Conservation (phyloP, 805 yeast species). For the Yamadazyma takamatsuzukensis region DNA sequence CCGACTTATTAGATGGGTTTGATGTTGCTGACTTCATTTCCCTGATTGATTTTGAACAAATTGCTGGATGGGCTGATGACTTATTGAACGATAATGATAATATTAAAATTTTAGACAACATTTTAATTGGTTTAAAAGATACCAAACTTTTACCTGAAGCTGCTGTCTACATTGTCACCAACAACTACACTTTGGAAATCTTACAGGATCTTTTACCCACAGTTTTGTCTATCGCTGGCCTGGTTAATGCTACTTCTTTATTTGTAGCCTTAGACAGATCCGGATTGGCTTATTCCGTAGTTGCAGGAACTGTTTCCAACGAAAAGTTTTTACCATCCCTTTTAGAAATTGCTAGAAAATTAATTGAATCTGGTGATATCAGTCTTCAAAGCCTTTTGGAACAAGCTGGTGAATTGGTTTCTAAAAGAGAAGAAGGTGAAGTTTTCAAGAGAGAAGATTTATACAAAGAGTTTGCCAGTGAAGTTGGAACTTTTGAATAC, state of each 20-base stretch:
- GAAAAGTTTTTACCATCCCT: slow-evolving; percentile 22
- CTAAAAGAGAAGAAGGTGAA: slow-evolving; percentile 4
- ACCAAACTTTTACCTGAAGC: slow-evolving; percentile 22
- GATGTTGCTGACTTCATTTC: slow-evolving; percentile 15
- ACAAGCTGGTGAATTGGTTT: slow-evolving; percentile 12
- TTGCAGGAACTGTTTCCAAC: slow-evolving; percentile 21
- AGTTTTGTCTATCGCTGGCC: slow-evolving; percentile 12
- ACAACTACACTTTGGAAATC: slow-evolving; percentile 19
- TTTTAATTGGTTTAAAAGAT: slow-evolving; percentile 19
- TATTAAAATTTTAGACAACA: slow-evolving; percentile 19
- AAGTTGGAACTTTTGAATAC: slow-evolving; percentile 3
- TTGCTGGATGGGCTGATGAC: slow-evolving; percentile 27
- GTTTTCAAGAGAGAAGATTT: slow-evolving; percentile 8
- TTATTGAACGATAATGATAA: slow-evolving; percentile 19
- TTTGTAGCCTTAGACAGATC: slow-evolving; percentile 28
- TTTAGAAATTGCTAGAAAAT: slow-evolving; percentile 16
- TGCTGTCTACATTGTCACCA: slow-evolving; percentile 19
- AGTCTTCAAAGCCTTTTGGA: slow-evolving; percentile 12
- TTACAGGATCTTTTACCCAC: slow-evolving; percentile 15
- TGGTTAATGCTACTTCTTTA: slow-evolving; percentile 21
- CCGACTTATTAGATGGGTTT: slow-evolving; percentile 16
- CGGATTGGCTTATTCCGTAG: slow-evolving; percentile 24
- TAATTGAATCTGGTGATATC: slow-evolving; percentile 17
- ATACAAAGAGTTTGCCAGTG: slow-evolving; percentile 5
- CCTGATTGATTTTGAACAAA: slow-evolving; percentile 16